Evolutionary conservation across 495 filamentous ascomycete genomes (phyloP), one percentile per base, ranked within the genome.

Genomic region (Lichina pygmaea): DNA sequence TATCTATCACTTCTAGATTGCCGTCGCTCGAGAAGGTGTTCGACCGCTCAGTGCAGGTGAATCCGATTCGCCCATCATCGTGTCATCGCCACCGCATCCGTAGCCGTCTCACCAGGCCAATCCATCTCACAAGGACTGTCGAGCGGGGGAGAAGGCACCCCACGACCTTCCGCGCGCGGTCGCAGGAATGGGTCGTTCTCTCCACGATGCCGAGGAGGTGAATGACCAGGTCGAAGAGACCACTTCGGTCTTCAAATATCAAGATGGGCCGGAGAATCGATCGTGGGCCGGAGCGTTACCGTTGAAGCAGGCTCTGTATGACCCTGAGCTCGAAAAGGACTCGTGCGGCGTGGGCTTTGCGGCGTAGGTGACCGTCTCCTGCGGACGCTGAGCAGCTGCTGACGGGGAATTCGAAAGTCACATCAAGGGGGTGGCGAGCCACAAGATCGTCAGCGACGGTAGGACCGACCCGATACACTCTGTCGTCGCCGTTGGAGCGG

Each of bases 401-500:
- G 42, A 48, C 50, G 44, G 36, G 38, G 42, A 24, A 24, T 24
- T 24, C 42, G 46, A 33, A 51, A 94, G 86, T 62, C 80, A 95
- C 57, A 94, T 95, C 60, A 99, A 99, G 67, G 89, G 91, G 64
- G 78, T 79, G 59, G 62, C 91, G 33, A 94, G 85, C 66, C 91
- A 99, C 66, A 99, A 99, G 61, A 97, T 97, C 54, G 77, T 97
- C 44, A 93, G 82, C 66, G 89, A 97, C 94, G 89, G 84, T 93
- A 67, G 63, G 77, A 60, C 51, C 15, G 24, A 4, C 24, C 24
- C 24, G 24, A 24, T 24, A n/a, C 24, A 24, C 24, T 48, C 17
- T 31, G 30, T 51, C 50, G 12, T 45, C 41, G 4, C 24, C 24
- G 2, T 24, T 2, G 4, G 24, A 24, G 24, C 34, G n/a, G 4